Conservation (phyloP, 129 eudicot genomes). For the Artemisia argyi region DNA sequence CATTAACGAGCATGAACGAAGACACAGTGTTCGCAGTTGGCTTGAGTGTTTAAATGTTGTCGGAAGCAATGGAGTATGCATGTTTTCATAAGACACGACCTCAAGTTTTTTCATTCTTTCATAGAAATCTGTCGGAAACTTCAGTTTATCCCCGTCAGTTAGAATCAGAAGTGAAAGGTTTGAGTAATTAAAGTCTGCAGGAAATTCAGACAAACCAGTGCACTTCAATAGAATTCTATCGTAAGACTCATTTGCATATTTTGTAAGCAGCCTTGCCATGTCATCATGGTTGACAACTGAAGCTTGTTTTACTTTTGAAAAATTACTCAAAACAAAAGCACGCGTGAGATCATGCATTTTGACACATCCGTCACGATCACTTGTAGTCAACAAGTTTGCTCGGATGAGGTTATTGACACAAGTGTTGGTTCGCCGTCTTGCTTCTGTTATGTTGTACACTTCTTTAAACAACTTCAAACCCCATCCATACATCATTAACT, state of each 20-base stretch:
- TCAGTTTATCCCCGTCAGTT: not conserved
- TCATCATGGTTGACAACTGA: not conserved
- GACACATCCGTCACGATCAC: not conserved
- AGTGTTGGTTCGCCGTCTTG: not conserved
- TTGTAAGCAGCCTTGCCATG: not conserved
- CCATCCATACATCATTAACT: conserved; percentile 11
- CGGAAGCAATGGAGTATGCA: not conserved
- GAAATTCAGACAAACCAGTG: not conserved
- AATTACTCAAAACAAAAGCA: not conserved
- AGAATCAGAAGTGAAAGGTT: not conserved
- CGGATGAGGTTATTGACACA: not conserved
- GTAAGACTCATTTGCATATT: not conserved
- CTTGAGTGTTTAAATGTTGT: not conserved
- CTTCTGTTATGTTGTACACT: not conserved
- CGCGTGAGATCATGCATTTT: conserved; percentile 8
- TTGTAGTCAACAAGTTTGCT: conserved; percentile 4
- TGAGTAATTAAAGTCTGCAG: not conserved
- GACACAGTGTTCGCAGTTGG: not conserved
- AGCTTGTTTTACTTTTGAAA: conserved; percentile 4
- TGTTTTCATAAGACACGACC: not conserved
- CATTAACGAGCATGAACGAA: not conserved
- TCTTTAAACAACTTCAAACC: not conserved
- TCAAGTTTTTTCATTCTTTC: not conserved
- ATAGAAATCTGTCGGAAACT: not conserved
- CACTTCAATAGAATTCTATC: conserved; percentile 5